Percentiles rank a stretch among this genome's conserved stretches.
These are phyloP conservation scores for Arthrobotrys iridis DNA, from an alignment of 2,329 filamentous ascomycete species.

Conservation along the genomic window DNA sequence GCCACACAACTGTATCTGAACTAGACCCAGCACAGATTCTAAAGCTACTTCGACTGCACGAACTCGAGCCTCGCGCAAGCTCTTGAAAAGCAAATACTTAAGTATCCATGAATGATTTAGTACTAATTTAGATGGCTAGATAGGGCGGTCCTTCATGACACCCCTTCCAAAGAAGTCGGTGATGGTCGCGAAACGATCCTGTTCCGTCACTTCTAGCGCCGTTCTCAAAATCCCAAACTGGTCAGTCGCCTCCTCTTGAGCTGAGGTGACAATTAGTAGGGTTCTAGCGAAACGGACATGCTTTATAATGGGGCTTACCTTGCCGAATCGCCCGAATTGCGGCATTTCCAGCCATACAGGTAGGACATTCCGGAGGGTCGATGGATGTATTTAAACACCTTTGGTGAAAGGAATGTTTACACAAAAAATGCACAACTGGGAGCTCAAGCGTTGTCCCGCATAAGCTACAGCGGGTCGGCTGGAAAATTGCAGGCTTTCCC, in stretches of 20 bases:
- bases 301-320: conserved; percentile 42
- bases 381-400: conserved; percentile 77
- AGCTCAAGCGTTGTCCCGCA: conserved; percentile 83
- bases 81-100: too few relatives aligned
- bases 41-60: too few relatives aligned
- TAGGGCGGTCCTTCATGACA: conserved; percentile 71
- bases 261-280: conserved; percentile 59
- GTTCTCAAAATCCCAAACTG: conserved; percentile 89
- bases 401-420: conserved; percentile 96
- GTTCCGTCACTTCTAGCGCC: conserved; percentile 75
- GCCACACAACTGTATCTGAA: background rate
- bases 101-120: too few relatives aligned
- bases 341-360: conserved; percentile 83
- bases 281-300: background rate
- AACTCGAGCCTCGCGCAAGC: too few relatives aligned
- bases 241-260: conserved; percentile 85
- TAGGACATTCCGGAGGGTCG: conserved; percentile 80
- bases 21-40: too few relatives aligned
- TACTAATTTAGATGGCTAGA: background rate
- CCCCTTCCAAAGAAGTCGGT: conserved; percentile 95
- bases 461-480: conserved; percentile 84
- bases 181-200: conserved; percentile 87
- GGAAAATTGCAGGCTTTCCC: conserved; percentile 85
- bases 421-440: conserved; percentile 93
- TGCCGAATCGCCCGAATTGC: conserved; percentile 87